phyloP scores from a whole-genome alignment of 805 yeast genomes.

The Saturnispora sanitii region DNA sequence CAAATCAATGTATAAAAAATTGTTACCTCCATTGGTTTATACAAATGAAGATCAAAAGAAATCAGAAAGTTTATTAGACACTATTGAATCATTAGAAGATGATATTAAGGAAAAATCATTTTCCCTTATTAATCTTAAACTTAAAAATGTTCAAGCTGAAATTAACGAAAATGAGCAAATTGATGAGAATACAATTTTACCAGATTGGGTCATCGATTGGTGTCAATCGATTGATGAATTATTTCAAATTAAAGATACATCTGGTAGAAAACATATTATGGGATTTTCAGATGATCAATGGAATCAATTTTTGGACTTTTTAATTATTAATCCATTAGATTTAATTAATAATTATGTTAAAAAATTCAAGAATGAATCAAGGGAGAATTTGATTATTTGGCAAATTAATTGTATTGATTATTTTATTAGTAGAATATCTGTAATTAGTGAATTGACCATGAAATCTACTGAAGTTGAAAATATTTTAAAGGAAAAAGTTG shows the following conservation, averaged over 20 bases:
- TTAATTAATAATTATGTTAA: constrained; percentile 23
- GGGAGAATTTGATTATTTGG: constrained; percentile 31
- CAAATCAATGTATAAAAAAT: constrained; percentile 52
- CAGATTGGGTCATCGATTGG: constrained; percentile 73
- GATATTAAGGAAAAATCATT: constrained; percentile 32
- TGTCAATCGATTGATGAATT: constrained; percentile 50
- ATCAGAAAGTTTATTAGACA: constrained; percentile 12
- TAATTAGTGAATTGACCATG: constrained; percentile 17
- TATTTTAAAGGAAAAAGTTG: constrained; percentile 28
- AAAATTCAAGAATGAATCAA: constrained; percentile 16
- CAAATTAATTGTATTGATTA: constrained; percentile 53
- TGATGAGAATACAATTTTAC: constrained; percentile 57
- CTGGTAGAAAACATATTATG: constrained; percentile 19
- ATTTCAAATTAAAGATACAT: constrained; percentile 35
- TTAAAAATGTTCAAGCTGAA: constrained; percentile 26
- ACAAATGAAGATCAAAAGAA: constrained; percentile 8
- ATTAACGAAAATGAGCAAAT: constrained; percentile 12
- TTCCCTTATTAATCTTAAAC: constrained; percentile 30
- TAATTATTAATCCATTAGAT: constrained; percentile 39
- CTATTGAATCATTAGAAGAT: constrained; percentile 26
- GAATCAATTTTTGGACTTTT: constrained; percentile 29
- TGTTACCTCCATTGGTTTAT: constrained; percentile 11
- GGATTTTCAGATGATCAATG: constrained; percentile 30
- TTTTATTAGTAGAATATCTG: constrained; percentile 37
- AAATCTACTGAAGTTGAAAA: constrained; percentile 27